Conservation (phyloP, 352 stramenopile species). For the Phytophthora parvispora region DNA sequence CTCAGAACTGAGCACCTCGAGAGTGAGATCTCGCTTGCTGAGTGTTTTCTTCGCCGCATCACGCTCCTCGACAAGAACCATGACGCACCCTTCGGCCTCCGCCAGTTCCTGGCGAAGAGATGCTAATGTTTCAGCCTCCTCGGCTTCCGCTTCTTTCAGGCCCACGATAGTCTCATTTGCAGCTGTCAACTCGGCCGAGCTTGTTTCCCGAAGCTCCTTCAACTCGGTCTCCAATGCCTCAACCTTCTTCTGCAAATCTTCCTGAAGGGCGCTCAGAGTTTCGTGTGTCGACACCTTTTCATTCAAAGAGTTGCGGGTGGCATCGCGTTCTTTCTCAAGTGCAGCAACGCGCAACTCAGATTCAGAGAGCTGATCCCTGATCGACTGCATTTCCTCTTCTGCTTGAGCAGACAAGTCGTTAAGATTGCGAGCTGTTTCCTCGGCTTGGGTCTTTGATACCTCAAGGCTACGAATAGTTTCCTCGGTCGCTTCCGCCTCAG, state of each 20-base stretch:
- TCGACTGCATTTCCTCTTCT: slow-evolving; percentile 18
- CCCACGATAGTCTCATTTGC: slow-evolving; percentile 33
- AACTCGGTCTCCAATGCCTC: slow-evolving; percentile 28
- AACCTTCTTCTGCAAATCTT: slow-evolving; percentile 42
- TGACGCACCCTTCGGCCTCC: slow-evolving; percentile 41
- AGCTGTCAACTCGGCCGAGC: slow-evolving; percentile 23
- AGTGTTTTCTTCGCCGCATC: slow-evolving; percentile 45
- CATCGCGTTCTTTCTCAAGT: slow-evolving; percentile 43
- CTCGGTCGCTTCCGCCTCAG: slow-evolving; percentile 22
- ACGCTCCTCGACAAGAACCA: slow-evolving; percentile 46
- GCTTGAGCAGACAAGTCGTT: slow-evolving; percentile 23
- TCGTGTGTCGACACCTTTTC: slow-evolving; percentile 43
- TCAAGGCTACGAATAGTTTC: slow-evolving; percentile 30
- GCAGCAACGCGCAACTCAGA: slow-evolving; percentile 29
- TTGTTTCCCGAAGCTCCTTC: slow-evolving; percentile 26
- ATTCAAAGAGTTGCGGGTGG: slow-evolving; percentile 33
- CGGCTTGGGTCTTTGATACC: slow-evolving; percentile 29
- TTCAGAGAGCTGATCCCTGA: slow-evolving; percentile 23
- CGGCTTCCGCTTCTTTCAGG: slow-evolving; percentile 12
- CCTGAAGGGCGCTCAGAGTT: slow-evolving; percentile 34
- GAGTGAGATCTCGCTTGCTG: slow-evolving; percentile 38
- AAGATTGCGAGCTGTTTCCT: slow-evolving; percentile 18
- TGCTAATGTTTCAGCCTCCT: slow-evolving; percentile 25
- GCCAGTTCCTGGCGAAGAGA: slow-evolving; percentile 39
- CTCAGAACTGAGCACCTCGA: slow-evolving; percentile 47